phyloP scores from a whole-genome alignment of 2,329 filamentous ascomycete species.

The Colletotrichum spinosum region DNA sequence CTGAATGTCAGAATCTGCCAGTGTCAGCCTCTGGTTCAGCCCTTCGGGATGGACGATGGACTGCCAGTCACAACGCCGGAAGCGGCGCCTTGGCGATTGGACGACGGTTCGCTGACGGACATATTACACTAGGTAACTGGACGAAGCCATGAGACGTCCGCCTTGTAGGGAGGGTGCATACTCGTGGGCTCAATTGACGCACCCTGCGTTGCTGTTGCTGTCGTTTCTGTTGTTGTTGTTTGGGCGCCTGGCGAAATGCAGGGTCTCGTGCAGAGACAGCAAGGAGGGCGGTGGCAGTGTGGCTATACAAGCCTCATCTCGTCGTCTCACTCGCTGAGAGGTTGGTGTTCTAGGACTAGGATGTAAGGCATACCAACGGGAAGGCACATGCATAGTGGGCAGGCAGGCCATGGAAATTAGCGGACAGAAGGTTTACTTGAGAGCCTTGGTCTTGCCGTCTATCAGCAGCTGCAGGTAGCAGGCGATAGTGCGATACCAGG shows the following conservation, averaged over 20 bases:
- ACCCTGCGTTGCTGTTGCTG: constrained; percentile 1
- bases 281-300: not conserved
- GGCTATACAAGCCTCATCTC: constrained; percentile 21
- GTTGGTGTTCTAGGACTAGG: not conserved
- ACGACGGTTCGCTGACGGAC: constrained; percentile 25
- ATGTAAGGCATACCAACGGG: not conserved
- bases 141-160: constrained; percentile 15
- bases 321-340: not conserved
- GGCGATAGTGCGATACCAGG: constrained; percentile 23
- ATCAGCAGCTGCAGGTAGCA: constrained; percentile 21
- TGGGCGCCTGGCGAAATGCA: not conserved
- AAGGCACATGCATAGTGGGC: not conserved
- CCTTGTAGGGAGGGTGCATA: constrained; percentile 9
- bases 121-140: constrained; percentile 12
- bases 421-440: no score
- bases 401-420: no score
- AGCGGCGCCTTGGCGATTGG: not conserved
- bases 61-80: constrained; percentile 1
- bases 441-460: not conserved
- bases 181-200: constrained; percentile 16
- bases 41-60: constrained; percentile 4
- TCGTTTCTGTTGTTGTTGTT: no score
- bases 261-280: not conserved
- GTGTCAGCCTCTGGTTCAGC: constrained; percentile 18
- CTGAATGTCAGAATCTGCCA: not conserved